These are phyloP conservation scores for Rubroshorea leprosula DNA, from an alignment of 345 rosid species.

Conservation along the genomic window DNA sequence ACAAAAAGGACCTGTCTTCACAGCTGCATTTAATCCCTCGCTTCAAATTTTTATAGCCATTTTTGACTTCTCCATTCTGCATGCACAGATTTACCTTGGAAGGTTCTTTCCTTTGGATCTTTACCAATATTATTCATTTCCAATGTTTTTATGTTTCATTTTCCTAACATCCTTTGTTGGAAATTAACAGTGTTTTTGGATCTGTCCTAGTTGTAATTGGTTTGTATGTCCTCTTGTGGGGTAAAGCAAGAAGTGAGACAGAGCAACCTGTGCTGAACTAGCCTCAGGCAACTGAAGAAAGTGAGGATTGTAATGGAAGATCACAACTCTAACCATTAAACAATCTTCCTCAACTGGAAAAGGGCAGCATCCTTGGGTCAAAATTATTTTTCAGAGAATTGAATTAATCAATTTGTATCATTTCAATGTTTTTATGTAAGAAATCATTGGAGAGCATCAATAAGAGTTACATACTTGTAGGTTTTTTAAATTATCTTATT, in stretches of 20 bases:
- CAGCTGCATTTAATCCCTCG: conserved; percentile 68
- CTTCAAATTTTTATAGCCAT: conserved; percentile 63
- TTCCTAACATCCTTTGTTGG: not conserved
- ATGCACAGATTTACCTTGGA: conserved; percentile 60
- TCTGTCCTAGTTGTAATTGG: conserved; percentile 59
- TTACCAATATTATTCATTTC: not conserved
- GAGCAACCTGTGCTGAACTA: conserved; percentile 30
- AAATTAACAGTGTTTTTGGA: conserved; percentile 52
- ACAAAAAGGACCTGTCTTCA: conserved; percentile 73
- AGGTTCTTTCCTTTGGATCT: conserved; percentile 46
- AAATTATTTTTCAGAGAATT: no score
- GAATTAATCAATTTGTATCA: no score
- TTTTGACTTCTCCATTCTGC: conserved; percentile 58
- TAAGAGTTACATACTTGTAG: no score
- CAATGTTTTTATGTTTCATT: not conserved
- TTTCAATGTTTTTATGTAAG: no score
- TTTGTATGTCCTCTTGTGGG: conserved; percentile 74
- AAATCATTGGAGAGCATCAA: no score
- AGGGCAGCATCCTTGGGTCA: no score
- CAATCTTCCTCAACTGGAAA: no score
- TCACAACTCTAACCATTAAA: conserved; percentile 8
- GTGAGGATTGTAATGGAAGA: conserved; percentile 13
- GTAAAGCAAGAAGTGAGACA: conserved; percentile 49
- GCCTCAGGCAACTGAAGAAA: conserved; percentile 28
- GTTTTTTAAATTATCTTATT: no score